phyloP scores from a whole-genome alignment of 495 filamentous ascomycete genomes.

The Hypomontagnella monticulosa region DNA sequence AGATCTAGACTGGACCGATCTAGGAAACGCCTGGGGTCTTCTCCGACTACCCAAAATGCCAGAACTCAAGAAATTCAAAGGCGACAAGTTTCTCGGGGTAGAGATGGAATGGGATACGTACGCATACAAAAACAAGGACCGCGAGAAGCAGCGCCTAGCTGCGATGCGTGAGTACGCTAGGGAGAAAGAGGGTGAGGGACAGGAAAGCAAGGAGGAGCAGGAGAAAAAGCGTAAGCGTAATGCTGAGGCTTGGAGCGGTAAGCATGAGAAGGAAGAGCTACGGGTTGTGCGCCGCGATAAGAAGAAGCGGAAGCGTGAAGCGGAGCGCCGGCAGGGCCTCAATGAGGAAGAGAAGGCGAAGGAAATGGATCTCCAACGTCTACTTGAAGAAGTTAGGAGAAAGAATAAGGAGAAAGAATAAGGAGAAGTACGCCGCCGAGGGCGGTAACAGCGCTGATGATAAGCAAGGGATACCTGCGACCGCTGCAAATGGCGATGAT shows the following conservation, averaged over 20 bases:
- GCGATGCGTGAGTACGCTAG: conserved; percentile 35
- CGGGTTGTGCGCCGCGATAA: conserved; percentile 75
- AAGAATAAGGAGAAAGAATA: conserved; percentile 61
- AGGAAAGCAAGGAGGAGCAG: conserved; percentile 71
- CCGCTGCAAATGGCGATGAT: conserved; percentile 41
- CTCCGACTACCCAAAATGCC: conserved; percentile 94
- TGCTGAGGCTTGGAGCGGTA: conserved; percentile 82
- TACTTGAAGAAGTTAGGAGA: conserved; percentile 77
- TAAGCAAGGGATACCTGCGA: neutral
- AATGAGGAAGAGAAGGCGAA: conserved; percentile 76
- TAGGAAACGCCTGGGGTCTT: conserved; percentile 81
- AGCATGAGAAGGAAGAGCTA: conserved; percentile 74
- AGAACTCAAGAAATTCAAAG: conserved; percentile 75
- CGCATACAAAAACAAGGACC: conserved; percentile 79
- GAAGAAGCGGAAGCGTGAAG: conserved; percentile 77
- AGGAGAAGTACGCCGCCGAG: conserved; percentile 54
- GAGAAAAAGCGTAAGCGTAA: conserved; percentile 61
- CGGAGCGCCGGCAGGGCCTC: conserved; percentile 73
- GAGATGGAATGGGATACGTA: conserved; percentile 64
- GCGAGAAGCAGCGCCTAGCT: conserved; percentile 75
- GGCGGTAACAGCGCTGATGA: conserved; percentile 44
- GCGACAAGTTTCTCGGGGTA: conserved; percentile 70
- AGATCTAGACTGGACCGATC: conserved; percentile 84
- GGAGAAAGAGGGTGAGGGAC: conserved; percentile 45
- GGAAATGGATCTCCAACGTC: conserved; percentile 72